Conservation (phyloP, 2,329 filamentous ascomycete genomes). For the Trichoderma aggressivum region DNA sequence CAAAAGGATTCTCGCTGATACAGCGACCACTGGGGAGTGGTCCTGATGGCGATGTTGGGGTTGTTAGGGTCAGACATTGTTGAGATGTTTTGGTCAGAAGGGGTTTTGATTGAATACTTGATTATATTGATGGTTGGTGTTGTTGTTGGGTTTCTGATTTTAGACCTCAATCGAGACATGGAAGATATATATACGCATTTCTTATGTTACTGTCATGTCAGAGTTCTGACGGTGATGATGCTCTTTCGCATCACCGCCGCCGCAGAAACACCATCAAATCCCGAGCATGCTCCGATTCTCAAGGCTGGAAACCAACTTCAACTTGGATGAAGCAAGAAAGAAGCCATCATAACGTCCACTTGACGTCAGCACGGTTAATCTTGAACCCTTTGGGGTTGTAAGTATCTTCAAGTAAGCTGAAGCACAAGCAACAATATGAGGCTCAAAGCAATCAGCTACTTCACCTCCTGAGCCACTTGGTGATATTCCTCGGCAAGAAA, state of each 20-base stretch:
- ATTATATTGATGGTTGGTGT: background rate
- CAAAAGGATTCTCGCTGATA: slow-evolving; percentile 16
- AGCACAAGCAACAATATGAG: background rate
- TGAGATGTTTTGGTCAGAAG: background rate
- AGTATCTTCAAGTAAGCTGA: background rate
- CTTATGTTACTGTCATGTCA: background rate
- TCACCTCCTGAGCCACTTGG: background rate
- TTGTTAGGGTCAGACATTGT: slow-evolving; percentile 17
- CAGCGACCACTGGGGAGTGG: slow-evolving; percentile 16
- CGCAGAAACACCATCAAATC: background rate
- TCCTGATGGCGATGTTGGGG: slow-evolving; percentile 13
- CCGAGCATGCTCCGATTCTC: background rate
- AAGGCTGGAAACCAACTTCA: background rate
- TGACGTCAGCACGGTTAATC: slow-evolving; percentile 14
- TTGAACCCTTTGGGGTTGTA: background rate
- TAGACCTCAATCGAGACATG: background rate
- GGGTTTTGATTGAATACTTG: background rate
- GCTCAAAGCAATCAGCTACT: background rate
- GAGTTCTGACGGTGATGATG: background rate
- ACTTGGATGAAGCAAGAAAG: background rate
- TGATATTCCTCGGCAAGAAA: background rate
- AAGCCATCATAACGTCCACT: background rate
- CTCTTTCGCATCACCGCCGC: background rate
- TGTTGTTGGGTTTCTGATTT: background rate
- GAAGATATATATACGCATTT: background rate